phyloP scores from a whole-genome alignment of 148 eudicot species.

The Gaultheria prostrata region DNA sequence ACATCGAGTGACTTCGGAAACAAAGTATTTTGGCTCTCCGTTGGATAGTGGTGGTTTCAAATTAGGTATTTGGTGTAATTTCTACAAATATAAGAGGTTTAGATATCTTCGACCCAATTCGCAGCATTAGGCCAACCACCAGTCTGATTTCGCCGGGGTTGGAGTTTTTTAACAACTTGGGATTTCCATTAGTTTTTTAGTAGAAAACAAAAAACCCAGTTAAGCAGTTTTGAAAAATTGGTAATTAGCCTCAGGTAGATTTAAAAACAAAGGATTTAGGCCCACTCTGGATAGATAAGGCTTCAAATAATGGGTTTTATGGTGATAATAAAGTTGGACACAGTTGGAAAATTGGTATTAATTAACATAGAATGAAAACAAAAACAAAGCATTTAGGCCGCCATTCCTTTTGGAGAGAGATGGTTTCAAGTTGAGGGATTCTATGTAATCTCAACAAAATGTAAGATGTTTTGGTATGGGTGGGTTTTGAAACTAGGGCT shows the following conservation, averaged over 20 bases:
- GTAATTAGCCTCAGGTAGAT: no score
- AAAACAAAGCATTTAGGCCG: not conserved
- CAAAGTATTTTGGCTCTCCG: not conserved
- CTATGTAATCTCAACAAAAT: not conserved
- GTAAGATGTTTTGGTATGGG: not conserved
- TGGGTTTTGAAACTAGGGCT: not conserved
- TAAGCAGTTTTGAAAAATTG: no score
- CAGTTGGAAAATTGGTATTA: not conserved
- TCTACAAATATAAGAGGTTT: no score
- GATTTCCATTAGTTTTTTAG: no score
- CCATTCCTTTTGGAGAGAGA: not conserved
- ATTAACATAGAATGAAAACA: not conserved
- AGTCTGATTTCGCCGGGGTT: no score
- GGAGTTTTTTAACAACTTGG: no score
- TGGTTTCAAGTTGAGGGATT: not conserved
- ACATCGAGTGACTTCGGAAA: not conserved
- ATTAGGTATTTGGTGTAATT: not conserved
- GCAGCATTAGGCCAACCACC: no score
- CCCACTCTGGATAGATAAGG: not conserved
- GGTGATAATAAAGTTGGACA: not conserved
- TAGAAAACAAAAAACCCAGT: no score
- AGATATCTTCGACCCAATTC: no score
- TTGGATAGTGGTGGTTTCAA: not conserved
- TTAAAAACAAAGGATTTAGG: not conserved
- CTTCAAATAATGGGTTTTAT: not conserved